A percentile compares a stretch with the other conserved stretches of the same genome.
These are phyloP conservation scores for Digitaria exilis DNA, from an alignment of 202 grass and related monocot genomes.

Conservation along the genomic window DNA sequence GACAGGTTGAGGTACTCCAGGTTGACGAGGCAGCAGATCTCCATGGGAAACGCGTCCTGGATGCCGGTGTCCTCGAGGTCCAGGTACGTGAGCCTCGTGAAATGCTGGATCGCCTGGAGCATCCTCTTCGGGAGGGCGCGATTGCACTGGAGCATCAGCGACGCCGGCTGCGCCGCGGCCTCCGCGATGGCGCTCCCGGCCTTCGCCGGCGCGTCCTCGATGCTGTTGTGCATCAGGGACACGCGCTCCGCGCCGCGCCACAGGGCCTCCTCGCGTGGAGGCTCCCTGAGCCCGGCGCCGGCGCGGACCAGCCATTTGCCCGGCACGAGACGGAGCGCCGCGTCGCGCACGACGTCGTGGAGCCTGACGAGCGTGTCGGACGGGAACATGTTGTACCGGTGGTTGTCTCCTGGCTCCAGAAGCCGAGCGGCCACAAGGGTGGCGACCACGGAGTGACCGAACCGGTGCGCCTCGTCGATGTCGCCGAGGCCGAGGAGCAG, in stretches of 20 bases:
- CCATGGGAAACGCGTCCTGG: conserved; percentile 39
- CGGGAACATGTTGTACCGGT: conserved; percentile 49
- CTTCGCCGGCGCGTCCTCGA: conserved; percentile 42
- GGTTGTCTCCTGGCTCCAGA: conserved; percentile 44
- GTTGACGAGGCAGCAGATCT: conserved; percentile 50
- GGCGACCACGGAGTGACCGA: conserved; percentile 37
- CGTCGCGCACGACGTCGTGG: conserved; percentile 64
- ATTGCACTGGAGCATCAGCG: conserved; percentile 61
- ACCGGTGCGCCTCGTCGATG: conserved; percentile 41
- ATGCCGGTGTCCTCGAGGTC: conserved; percentile 56
- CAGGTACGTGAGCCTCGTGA: conserved; percentile 55
- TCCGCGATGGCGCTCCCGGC: not conserved
- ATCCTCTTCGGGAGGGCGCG: conserved; percentile 43
- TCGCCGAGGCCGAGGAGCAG: conserved; percentile 39
- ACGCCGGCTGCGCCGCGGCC: conserved; percentile 40
- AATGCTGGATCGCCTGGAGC: conserved; percentile 50
- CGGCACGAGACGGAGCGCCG: conserved; percentile 31
- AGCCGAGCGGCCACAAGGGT: conserved; percentile 30
- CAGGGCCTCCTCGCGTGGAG: conserved; percentile 44
- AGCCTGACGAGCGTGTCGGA: conserved; percentile 58
- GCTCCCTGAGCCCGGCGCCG: conserved; percentile 47
- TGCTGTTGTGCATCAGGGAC: conserved; percentile 58
- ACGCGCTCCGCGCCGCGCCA: conserved; percentile 43
- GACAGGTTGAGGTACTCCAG: conserved; percentile 59
- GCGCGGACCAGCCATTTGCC: conserved; percentile 53